phyloP scores from a whole-genome alignment of 805 yeast genomes.

The Wickerhamiella galacta region DNA sequence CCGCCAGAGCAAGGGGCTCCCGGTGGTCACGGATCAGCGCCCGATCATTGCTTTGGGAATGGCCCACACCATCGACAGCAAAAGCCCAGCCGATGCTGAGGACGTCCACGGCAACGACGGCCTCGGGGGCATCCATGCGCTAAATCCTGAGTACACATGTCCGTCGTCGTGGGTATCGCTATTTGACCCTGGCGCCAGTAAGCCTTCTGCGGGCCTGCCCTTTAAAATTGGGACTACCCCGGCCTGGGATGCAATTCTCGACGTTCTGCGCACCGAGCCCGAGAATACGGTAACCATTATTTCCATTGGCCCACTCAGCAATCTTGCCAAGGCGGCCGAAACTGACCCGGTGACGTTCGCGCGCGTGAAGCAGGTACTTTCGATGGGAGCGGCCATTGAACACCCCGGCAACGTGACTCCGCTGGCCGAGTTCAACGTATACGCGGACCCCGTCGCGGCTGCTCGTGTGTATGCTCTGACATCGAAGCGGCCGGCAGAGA shows the following conservation, averaged over 20 bases:
- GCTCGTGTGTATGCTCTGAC: conserved; percentile 24
- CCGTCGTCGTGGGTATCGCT: conserved; percentile 17
- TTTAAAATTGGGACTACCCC: conserved; percentile 18
- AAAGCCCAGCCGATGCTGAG: conserved; percentile 21
- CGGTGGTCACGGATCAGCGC: conserved; percentile 15
- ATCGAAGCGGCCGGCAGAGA: conserved; percentile 15
- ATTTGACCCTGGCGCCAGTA: conserved; percentile 11
- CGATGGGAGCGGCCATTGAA: conserved; percentile 26
- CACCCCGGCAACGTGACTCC: conserved; percentile 27
- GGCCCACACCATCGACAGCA: conserved; percentile 17
- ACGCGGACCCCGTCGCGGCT: conserved; percentile 27
- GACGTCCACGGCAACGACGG: conserved; percentile 28
- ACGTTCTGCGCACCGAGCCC: conserved; percentile 21
- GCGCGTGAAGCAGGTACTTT: conserved; percentile 21
- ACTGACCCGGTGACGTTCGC: conserved; percentile 23
- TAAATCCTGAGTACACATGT: conserved; percentile 22
- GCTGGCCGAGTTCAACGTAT: conserved; percentile 27
- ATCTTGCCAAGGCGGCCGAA: conserved; percentile 26
- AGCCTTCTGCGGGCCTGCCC: conserved; percentile 12
- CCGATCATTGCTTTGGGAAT: conserved; percentile 24
- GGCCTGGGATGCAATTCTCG: conserved; percentile 23
- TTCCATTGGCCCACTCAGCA: conserved; percentile 27
- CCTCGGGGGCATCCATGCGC: conserved; percentile 24
- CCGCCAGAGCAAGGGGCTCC: conserved; percentile 13
- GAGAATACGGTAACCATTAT: conserved; percentile 23